Evolutionary conservation across 495 filamentous ascomycete genomes (phyloP), one percentile per base, ranked within the genome.

Genomic region (Durotheca rogersii): DNA sequence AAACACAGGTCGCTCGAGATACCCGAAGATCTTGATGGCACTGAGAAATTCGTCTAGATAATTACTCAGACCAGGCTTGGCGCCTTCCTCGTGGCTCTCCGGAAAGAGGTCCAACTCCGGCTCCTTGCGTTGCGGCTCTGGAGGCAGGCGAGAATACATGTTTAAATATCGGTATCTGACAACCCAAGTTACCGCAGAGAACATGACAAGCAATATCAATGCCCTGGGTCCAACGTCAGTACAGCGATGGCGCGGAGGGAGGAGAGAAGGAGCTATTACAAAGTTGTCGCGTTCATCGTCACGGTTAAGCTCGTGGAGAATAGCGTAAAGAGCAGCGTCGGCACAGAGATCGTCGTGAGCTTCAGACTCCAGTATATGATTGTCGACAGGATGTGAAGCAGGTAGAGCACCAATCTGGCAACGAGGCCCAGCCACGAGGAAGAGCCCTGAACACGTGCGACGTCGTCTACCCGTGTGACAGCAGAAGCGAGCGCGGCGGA

Each of bases 21-120:
- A 98, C 2, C 93, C 93, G 72, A 98, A 98, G 33, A 98, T 91
- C 64, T 96, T 97, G 66, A 98, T 97, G n/a, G 93, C 93, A 68
- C 90, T 96, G 10, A 98, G 75, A 56, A 97, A 98, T 70, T 98
- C 94, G 67, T 98, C 93, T 9, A 98, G 78, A 67, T 98, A 98
- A 65, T 88, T 97, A 15, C 89, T 82, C 19, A 98, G 78, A 2
- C 94, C 93, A 1, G 90, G 81, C 67, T 97, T 97, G 16, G 85
- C 84, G 44, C 90, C 89, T 21, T 88, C 87, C 51, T 96, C 91
- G 62, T 92, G 89, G 4, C 85, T 81, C 62, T 95, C 92, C 11
- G 94, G 90, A 64, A 96, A 97, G 12, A 97, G 75, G 61, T 98
- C 94, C 60, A 98, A 79, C 48, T 95, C 86, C 1, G 92, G 90